Conservation (phyloP, 805 yeast species). For the Kodamaea hsintzibuensis region DNA sequence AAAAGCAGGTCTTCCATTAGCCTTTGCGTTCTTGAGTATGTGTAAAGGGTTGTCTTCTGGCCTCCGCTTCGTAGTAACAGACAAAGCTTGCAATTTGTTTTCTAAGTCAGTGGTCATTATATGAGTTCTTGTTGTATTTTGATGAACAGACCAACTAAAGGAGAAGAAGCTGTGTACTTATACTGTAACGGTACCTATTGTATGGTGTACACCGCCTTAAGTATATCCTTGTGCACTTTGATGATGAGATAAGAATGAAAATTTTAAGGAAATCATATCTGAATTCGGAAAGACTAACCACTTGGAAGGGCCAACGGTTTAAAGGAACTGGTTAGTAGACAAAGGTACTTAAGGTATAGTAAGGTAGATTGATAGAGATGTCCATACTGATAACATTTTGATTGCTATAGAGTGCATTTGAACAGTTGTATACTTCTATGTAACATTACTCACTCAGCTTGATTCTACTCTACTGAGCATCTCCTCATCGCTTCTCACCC, state of each 20-base stretch:
- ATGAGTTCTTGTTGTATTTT: background rate
- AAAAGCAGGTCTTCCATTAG: constrained; percentile 36
- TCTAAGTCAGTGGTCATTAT: constrained; percentile 2
- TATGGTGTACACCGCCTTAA: background rate
- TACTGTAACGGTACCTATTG: background rate
- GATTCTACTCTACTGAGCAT: too few relatives aligned
- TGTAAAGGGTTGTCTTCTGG: constrained; percentile 35
- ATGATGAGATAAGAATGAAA: background rate
- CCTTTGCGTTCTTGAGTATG: constrained; percentile 28
- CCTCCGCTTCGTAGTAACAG: constrained; percentile 16
- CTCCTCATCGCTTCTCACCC: too few relatives aligned
- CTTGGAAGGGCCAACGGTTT: background rate
- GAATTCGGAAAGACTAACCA: constrained; percentile 4
- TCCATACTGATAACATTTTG: too few relatives aligned
- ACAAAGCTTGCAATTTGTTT: background rate
- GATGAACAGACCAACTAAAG: too few relatives aligned
- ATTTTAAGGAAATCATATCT: constrained; percentile 6
- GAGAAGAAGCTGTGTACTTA: background rate
- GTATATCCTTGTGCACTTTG: background rate
- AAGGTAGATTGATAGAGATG: too few relatives aligned
- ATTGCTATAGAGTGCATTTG: background rate
- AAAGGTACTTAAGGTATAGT: background rate
- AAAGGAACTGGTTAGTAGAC: background rate
- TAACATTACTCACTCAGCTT: constrained; percentile 4
- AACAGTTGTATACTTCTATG: background rate